Evolutionary conservation across 1,139 yeast species (phyloP).

Genomic region (Magnusiomyces suaveolens): DNA sequence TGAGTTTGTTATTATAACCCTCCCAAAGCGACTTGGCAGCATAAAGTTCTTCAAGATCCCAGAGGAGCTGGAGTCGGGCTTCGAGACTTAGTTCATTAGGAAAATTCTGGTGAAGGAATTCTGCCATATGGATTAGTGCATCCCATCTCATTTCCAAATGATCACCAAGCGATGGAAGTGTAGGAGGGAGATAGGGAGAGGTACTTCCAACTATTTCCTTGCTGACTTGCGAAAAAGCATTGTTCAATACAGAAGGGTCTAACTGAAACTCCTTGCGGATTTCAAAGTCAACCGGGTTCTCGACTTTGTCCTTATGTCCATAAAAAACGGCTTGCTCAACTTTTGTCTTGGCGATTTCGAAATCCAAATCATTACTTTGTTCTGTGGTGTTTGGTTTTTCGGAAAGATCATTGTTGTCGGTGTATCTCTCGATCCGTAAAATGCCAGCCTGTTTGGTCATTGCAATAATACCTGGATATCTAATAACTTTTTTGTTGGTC

Average conservation of each 20-base stretch:
- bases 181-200: constrained; percentile 39
- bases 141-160: constrained; percentile 39
- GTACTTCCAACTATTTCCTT: constrained; percentile 47
- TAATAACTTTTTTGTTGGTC: constrained; percentile 20
- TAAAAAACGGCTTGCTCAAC: constrained; percentile 75
- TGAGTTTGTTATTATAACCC: constrained; percentile 12
- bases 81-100: constrained; percentile 30
- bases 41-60: constrained; percentile 47
- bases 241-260: constrained; percentile 36
- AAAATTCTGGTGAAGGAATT: constrained; percentile 43
- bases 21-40: constrained; percentile 47
- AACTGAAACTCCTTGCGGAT: constrained; percentile 32
- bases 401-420: constrained; percentile 22
- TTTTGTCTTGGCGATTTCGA: constrained; percentile 51
- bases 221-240: constrained; percentile 43
- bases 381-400: constrained; percentile 13
- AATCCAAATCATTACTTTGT: constrained; percentile 15
- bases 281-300: constrained; percentile 51
- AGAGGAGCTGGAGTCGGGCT: constrained; percentile 35
- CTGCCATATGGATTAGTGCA: constrained; percentile 38
- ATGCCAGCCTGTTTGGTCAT: constrained; percentile 57
- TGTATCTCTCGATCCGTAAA: constrained; percentile 47
- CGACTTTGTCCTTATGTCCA: constrained; percentile 32
- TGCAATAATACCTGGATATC: constrained; percentile 40
- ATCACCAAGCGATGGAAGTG: constrained; percentile 36